These are phyloP conservation scores for Phyllosticta citribraziliensis DNA, from an alignment of 2,329 filamentous ascomycete genomes.

Conservation along the genomic window DNA sequence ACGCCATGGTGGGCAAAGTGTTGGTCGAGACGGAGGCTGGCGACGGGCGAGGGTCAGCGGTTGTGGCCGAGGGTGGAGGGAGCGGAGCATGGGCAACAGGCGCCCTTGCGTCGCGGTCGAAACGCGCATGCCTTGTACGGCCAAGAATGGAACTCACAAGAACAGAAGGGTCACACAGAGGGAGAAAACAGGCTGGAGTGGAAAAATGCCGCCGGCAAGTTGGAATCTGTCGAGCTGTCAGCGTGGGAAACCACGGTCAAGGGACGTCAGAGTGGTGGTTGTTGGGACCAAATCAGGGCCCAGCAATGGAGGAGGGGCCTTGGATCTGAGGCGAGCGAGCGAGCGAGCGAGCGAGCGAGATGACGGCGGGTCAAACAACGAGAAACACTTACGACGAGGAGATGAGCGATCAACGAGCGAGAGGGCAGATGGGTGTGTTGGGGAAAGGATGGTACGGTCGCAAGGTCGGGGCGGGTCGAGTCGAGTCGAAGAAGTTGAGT, in stretches of 20 bases:
- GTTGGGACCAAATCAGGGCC: constrained; percentile 6
- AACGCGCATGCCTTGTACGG: constrained; percentile 7
- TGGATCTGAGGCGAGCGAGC: neutral
- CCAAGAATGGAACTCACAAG: constrained; percentile 10
- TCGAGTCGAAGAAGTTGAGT: neutral
- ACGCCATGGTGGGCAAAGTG: constrained; percentile 14
- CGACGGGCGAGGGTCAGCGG: neutral
- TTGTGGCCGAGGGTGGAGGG: constrained; percentile 3
- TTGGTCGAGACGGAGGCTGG: neutral
- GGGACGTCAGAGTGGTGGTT: neutral
- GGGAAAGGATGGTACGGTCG: neutral
- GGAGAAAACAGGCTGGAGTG: neutral
- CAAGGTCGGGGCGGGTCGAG: neutral
- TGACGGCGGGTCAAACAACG: too few relatives aligned
- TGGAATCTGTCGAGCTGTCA: neutral
- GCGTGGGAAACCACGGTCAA: neutral
- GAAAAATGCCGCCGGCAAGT: constrained; percentile 1
- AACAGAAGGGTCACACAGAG: constrained; percentile 2
- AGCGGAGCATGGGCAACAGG: constrained; percentile 5
- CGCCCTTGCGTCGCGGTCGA: constrained; percentile 9
- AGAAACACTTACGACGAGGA: too few relatives aligned
- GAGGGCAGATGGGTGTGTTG: too few relatives aligned
- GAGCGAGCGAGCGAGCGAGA: too few relatives aligned
- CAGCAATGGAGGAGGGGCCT: neutral
- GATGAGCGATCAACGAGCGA: too few relatives aligned